Conservation (phyloP, 768 basidiomycete genomes). For the Leccinellum rugosiceps region DNA sequence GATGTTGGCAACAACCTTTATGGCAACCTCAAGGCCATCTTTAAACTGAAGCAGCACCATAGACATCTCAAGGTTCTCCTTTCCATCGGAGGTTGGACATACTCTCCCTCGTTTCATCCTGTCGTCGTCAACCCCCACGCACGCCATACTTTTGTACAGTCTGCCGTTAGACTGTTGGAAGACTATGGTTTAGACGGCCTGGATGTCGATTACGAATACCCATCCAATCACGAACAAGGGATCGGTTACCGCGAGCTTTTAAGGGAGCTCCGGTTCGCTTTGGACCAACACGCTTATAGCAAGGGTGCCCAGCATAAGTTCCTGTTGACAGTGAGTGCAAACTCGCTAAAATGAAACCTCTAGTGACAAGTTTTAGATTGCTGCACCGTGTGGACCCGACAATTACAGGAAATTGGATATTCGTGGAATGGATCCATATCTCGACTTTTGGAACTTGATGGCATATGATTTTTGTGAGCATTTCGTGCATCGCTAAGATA, state of each 20-base stretch:
- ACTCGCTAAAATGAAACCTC: neutral
- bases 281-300: slow-evolving; percentile 72
- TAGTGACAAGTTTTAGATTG: slow-evolving; percentile 51
- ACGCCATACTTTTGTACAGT: slow-evolving; percentile 76
- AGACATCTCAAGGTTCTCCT: slow-evolving; percentile 78
- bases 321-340: slow-evolving; percentile 62
- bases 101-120: slow-evolving; percentile 83
- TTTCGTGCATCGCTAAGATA: slow-evolving; percentile 17
- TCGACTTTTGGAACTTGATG: slow-evolving; percentile 99
- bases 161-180: slow-evolving; percentile 76
- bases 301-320: slow-evolving; percentile 63
- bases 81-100: slow-evolving; percentile 96
- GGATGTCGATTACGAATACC: slow-evolving; percentile 94
- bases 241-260: slow-evolving; percentile 81
- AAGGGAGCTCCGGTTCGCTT: slow-evolving; percentile 63
- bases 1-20: slow-evolving; percentile 89
- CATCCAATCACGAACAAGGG: slow-evolving; percentile 73
- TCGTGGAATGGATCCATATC: slow-evolving; percentile 78
- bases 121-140: slow-evolving; percentile 63
- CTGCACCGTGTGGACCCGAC: slow-evolving; percentile 88
- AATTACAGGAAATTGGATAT: slow-evolving; percentile 80
- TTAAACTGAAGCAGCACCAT: slow-evolving; percentile 83
- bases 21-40: slow-evolving; percentile 93
- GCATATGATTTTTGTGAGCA: slow-evolving; percentile 74
- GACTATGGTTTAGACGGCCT: slow-evolving; percentile 92